These are phyloP conservation scores for Kwoniella sp. DNA, from an alignment of 768 basidiomycete species.

Conservation along the genomic window DNA sequence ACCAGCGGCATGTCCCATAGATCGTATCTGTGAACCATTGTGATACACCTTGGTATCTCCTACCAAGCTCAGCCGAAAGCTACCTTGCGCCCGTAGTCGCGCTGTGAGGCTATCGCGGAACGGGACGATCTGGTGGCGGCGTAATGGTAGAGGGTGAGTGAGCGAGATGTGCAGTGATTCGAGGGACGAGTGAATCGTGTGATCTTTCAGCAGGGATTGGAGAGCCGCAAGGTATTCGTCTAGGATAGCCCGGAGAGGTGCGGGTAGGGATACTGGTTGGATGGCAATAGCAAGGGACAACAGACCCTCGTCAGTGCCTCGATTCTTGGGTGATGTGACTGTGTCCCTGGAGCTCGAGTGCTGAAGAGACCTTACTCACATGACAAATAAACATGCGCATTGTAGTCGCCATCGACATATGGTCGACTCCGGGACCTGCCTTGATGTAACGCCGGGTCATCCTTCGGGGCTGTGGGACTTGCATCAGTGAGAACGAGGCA, in stretches of 20 bases:
- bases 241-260: slow-evolving; percentile 1
- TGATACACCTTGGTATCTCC: slow-evolving; percentile 64
- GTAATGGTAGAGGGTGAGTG: slow-evolving; percentile 76
- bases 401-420: slow-evolving; percentile 84
- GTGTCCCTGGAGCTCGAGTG: too few species aligned
- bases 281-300: too few species aligned
- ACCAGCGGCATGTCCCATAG: slow-evolving; percentile 34
- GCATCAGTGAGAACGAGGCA: not conserved
- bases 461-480: slow-evolving; percentile 59
- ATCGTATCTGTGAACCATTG: slow-evolving; percentile 60
- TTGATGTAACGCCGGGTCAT: slow-evolving; percentile 79
- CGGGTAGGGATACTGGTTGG: slow-evolving; percentile 8
- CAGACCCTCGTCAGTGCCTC: too few species aligned
- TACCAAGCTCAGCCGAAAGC: slow-evolving; percentile 68
- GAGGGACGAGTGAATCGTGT: slow-evolving; percentile 18
- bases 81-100: too few species aligned
- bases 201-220: slow-evolving; percentile 5
- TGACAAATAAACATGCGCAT: slow-evolving; percentile 74
- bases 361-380: slow-evolving; percentile 58
- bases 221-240: not conserved
- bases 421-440: slow-evolving; percentile 75
- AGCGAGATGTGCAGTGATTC: slow-evolving; percentile 74
- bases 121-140: slow-evolving; percentile 66
- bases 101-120: slow-evolving; percentile 38
- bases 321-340: too few species aligned